Percentiles rank a stretch among this genome's conserved stretches.
Evolutionary conservation across 2,329 filamentous ascomycete genomes (phyloP).

Genomic region (Trichoderma breve): DNA sequence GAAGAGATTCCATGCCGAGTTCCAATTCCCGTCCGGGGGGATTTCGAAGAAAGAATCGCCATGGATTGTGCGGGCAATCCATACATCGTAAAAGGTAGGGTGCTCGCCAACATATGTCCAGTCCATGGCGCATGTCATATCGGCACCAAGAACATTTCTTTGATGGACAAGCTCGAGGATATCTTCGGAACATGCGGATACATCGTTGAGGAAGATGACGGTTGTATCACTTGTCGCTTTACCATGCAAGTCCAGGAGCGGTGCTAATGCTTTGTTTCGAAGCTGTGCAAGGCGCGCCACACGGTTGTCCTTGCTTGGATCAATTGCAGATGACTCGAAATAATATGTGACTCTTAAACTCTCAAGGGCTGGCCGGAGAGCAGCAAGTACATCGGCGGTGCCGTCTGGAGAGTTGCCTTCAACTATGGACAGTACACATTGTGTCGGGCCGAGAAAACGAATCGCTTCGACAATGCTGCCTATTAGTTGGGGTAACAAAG

Average conservation of each 20-base stretch:
- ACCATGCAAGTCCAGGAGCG: conserved; percentile 36
- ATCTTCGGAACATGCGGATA: conserved; percentile 53
- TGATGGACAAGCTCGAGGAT: conserved; percentile 57
- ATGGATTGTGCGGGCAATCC: conserved; percentile 51
- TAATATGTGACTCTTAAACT: conserved; percentile 40
- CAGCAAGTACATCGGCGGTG: conserved; percentile 47
- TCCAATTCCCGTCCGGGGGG: conserved; percentile 48
- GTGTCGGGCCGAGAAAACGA: conserved; percentile 46
- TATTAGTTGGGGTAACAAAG: conserved; percentile 44
- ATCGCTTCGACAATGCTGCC: conserved; percentile 50
- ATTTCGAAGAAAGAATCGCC: conserved; percentile 58
- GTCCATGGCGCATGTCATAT: conserved; percentile 60
- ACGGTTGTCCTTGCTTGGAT: conserved; percentile 44
- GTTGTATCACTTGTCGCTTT: conserved; percentile 39
- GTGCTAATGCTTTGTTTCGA: conserved; percentile 52
- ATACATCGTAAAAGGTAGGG: conserved; percentile 45
- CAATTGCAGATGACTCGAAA: conserved; percentile 41
- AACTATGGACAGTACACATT: conserved; percentile 51
- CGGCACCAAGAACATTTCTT: conserved; percentile 43
- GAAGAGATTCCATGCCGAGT: conserved; percentile 51
- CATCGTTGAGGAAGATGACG: conserved; percentile 55
- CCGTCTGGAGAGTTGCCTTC: conserved; percentile 53
- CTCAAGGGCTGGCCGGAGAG: conserved; percentile 40
- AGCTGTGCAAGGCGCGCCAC: conserved; percentile 50
- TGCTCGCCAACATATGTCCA: conserved; percentile 48